Evolutionary conservation across 768 basidiomycete genomes (phyloP).

Genomic region (Tylopilus vinaceipallidus): DNA sequence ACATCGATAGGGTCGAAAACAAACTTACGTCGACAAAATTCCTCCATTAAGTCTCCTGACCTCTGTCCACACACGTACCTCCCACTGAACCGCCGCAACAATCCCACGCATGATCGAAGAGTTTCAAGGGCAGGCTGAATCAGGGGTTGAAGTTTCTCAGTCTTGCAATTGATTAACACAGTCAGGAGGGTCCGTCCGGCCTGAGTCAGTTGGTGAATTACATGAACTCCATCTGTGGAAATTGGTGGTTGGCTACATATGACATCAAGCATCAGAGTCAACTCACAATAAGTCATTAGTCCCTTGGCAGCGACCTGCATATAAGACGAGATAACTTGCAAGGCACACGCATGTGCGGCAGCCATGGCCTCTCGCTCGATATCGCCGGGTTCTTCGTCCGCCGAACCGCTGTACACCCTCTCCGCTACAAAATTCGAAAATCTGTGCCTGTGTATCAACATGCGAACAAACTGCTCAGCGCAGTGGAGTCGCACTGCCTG

Average conservation of each 20-base stretch:
- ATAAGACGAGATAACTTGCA: constrained; percentile 81
- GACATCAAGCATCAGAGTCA: constrained; percentile 3
- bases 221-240: constrained; percentile 81
- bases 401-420: constrained; percentile 46
- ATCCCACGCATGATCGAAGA: constrained; percentile 80
- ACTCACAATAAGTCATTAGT: constrained; percentile 92
- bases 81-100: constrained; percentile 86
- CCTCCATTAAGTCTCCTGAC: constrained; percentile 91
- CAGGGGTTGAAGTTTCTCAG: constrained; percentile 69
- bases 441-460: constrained; percentile 87
- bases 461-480: constrained; percentile 80
- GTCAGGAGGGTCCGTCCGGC: constrained; percentile 90
- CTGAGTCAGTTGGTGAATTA: constrained; percentile 93
- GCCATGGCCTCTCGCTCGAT: constrained; percentile 77
- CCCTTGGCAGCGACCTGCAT: constrained; percentile 84
- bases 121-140: constrained; percentile 84
- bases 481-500: constrained; percentile 87
- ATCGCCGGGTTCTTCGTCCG: constrained; percentile 56
- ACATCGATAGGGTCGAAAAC: background rate
- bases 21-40: constrained; percentile 82
- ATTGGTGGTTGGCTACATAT: constrained; percentile 12
- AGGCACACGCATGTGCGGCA: constrained; percentile 70
- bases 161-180: constrained; percentile 83
- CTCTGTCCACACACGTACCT: constrained; percentile 90
- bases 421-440: constrained; percentile 78